Percentiles rank a stretch among this genome's conserved stretches.
These are phyloP conservation scores for Tricholoma bakamatsutake DNA, from an alignment of 768 basidiomycete species.

Conservation along the genomic window DNA sequence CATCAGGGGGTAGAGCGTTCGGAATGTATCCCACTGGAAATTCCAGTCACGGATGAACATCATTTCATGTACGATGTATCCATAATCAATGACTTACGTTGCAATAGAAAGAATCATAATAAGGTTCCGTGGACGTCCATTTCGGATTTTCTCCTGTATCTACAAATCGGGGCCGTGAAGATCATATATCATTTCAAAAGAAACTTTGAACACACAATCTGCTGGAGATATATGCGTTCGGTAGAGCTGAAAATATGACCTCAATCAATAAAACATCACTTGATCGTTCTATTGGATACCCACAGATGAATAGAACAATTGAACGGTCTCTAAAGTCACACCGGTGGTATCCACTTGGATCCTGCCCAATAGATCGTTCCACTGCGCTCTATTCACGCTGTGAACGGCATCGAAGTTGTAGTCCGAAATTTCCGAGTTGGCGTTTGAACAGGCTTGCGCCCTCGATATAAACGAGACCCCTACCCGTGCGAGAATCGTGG, in stretches of 20 bases:
- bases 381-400: slow-evolving; percentile 36
- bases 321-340: slow-evolving; percentile 43
- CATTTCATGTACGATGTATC: too few species aligned
- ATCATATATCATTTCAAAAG: not conserved
- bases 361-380: slow-evolving; percentile 54
- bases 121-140: slow-evolving; percentile 61
- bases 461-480: slow-evolving; percentile 62
- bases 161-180: slow-evolving; percentile 13
- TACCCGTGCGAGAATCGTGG: slow-evolving; percentile 50
- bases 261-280: not conserved
- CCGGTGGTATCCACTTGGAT: slow-evolving; percentile 45
- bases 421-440: slow-evolving; percentile 53
- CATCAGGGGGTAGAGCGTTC: slow-evolving; percentile 57
- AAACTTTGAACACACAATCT: slow-evolving; percentile 41
- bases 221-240: slow-evolving; percentile 59
- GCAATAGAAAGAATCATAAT: slow-evolving; percentile 64
- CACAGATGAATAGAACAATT: slow-evolving; percentile 45
- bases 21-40: slow-evolving; percentile 58
- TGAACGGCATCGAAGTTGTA: slow-evolving; percentile 49
- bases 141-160: slow-evolving; percentile 61
- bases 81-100: slow-evolving; percentile 36
- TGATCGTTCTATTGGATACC: not conserved
- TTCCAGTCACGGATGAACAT: not conserved
- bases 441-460: slow-evolving; percentile 55
- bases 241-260: slow-evolving; percentile 35